Percentiles rank a stretch among this genome's conserved stretches.
phyloP scores from a whole-genome alignment of 352 stramenopile genomes.

The Phytophthora kernoviae region DNA sequence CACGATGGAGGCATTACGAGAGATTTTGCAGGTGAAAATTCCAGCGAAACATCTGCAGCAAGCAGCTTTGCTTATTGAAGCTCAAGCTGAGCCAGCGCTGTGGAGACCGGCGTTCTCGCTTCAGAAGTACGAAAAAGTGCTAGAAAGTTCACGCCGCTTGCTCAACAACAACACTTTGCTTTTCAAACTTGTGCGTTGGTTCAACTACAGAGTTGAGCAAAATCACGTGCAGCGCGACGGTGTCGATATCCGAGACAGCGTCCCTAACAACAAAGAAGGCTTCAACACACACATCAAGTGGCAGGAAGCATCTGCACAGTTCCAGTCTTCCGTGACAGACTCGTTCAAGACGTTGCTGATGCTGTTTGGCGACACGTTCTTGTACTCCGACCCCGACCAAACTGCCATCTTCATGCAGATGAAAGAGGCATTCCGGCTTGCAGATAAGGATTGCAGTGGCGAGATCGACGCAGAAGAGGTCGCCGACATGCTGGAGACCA shows the following conservation, averaged over 20 bases:
- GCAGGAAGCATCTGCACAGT: constrained; percentile 49
- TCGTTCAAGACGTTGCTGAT: constrained; percentile 69
- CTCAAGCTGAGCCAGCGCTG: constrained; percentile 59
- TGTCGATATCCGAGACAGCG: constrained; percentile 55
- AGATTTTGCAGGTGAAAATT: constrained; percentile 62
- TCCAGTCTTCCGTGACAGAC: constrained; percentile 55
- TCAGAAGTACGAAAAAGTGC: constrained; percentile 68
- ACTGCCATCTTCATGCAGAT: constrained; percentile 86
- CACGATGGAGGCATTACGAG: constrained; percentile 47
- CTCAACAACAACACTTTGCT: constrained; percentile 82
- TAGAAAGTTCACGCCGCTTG: constrained; percentile 64
- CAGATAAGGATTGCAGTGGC: constrained; percentile 74
- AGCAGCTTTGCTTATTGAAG: constrained; percentile 51
- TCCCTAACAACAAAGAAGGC: constrained; percentile 6
- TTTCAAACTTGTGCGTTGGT: constrained; percentile 77
- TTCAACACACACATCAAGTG: constrained; percentile 45
- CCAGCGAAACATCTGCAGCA: constrained; percentile 54
- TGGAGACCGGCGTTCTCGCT: constrained; percentile 70
- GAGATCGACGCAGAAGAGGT: constrained; percentile 85
- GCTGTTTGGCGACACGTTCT: constrained; percentile 73
- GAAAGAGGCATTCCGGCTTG: constrained; percentile 79
- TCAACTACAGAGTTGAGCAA: constrained; percentile 55
- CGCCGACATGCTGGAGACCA: constrained; percentile 69
- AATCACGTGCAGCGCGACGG: constrained; percentile 45
- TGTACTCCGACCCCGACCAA: constrained; percentile 77